Base-by-base conservation (phyloP, 1,284 basidiomycete genomes). In the Trametes hirsuta region DNA sequence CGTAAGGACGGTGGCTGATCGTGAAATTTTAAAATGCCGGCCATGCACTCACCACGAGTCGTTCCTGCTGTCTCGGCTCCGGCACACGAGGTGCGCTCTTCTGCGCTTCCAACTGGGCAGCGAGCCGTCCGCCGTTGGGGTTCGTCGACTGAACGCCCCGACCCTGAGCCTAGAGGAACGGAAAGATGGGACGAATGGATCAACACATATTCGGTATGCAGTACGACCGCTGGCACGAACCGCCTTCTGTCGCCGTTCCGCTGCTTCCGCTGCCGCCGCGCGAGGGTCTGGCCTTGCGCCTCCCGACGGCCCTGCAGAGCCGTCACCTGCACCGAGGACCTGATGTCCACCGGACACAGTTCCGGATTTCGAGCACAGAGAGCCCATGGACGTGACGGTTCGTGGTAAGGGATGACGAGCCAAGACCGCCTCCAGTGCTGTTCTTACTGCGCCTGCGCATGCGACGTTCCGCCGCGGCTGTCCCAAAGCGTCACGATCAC, bases 261-360 rank as follows among this genome's bases (percentile, higher is more conserved):
- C 88, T 57, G 88, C 88, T 71, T 83, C 84, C 68, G 86, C 85
- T 61, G 86, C 85, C 66, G 88, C 88, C 45, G 75, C 71, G 69
- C 87, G 82, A 69, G 81, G 79, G 77, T 87, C 76, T 53, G 69
- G 63, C 55, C 71, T 64, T 41, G 64, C 52, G 53, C 61, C 60
- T 12, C 24, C 53, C 40, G 58, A n/a, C 40, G 53, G 37, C 42
- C 55, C 59, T 39, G 46, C 21, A 51, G 45, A 47, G 25, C 45
- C 30, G 36, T 47, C 41, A 36, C 55, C 51, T 42, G 65, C 47
- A 6, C 79, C 77, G 52, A 85, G 75, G 25, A 88, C 80, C 35
- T 79, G 80, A 70, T 87, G 85, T 50, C 83, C 77, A 53, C 82
- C 84, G 18, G 81, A 75, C 62, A 83, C 78, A 37, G 74, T 72